Conservation (phyloP, 306 rosid species). For the Fragaria nilgerrensis region DNA sequence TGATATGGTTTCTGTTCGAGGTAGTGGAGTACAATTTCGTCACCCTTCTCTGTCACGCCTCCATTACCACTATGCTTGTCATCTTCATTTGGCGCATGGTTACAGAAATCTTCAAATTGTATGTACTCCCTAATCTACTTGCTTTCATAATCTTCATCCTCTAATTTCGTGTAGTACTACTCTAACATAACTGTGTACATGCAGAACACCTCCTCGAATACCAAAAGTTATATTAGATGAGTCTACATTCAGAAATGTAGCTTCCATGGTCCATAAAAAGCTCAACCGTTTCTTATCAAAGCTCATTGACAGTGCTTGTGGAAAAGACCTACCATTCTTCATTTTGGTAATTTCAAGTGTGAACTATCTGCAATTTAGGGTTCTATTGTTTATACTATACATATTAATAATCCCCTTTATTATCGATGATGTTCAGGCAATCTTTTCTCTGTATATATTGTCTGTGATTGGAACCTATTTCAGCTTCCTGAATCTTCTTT, state of each 20-base stretch:
- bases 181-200: background rate
- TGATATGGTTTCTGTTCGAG: constrained; percentile 76
- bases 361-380: background rate
- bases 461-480: constrained; percentile 69
- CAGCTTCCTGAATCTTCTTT: constrained; percentile 64
- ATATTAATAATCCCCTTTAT: background rate
- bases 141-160: background rate
- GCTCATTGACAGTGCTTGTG: constrained; percentile 49
- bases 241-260: constrained; percentile 44
- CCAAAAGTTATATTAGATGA: constrained; percentile 53
- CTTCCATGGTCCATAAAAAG: constrained; percentile 48
- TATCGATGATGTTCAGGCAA: constrained; percentile 43
- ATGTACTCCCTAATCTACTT: background rate
- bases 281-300: constrained; percentile 43
- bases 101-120: constrained; percentile 60
- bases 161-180: background rate
- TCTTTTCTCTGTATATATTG: constrained; percentile 48
- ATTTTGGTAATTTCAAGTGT: constrained; percentile 51
- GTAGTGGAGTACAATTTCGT: constrained; percentile 64
- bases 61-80: constrained; percentile 58
- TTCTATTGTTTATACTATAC: background rate
- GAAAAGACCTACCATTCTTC: constrained; percentile 58
- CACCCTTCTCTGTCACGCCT: constrained; percentile 61
- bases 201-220: constrained; percentile 56
- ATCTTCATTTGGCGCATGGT: constrained; percentile 61